Base-by-base conservation (phyloP, 176 grass and related monocot species). In the Aegilops longissima region DNA sequence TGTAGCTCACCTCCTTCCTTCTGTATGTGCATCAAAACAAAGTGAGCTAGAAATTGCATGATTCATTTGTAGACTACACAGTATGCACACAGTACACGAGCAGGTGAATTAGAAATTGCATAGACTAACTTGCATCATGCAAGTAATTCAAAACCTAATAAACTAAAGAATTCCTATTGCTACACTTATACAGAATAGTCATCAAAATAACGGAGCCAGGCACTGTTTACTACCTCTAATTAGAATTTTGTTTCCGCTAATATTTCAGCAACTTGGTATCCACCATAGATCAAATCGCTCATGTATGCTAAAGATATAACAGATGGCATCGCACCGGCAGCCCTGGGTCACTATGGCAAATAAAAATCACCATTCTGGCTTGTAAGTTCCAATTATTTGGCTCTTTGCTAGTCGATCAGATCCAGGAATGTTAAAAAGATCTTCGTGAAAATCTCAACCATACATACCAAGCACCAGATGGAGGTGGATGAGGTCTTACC, bases 1-100 rank as follows among this genome's bases (percentile, higher is more conserved):
- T 95, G 86, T 95, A 98, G 87, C 90, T 92, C 49, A 86, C 83
- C 31, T 95, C 91, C 78, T 91, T 94, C 78, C 91, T 93, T 76
- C 96, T 98, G 89, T 47, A 67, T 83, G 44, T 30, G 84, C 27
- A 80, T 12, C 12, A 62, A 76, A 88, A 76, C 30, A 9, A 85
- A 59, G 30, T 68, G 18, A 73, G 54, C n/a, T 76, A 66, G 8
- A 66, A 66, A 88, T 66, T 39, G 66, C 9, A 24, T 80, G 36
- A 10, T 73, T 80, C 27, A 35, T 8, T 40, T 78, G 45, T 24
- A 33, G 73, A 82, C 17, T 38, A 58, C 18, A 58, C 18, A 21
- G 6, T 58, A 82, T 63, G 40, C 35, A 47, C 6, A 58, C 16
- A 80, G 44, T 23, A 73, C 10, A 73, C 2, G 17, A 78, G 35